Evolutionary conservation across 148 eudicot species (phyloP).

Genomic region (Rhododendron ferrugineum): DNA sequence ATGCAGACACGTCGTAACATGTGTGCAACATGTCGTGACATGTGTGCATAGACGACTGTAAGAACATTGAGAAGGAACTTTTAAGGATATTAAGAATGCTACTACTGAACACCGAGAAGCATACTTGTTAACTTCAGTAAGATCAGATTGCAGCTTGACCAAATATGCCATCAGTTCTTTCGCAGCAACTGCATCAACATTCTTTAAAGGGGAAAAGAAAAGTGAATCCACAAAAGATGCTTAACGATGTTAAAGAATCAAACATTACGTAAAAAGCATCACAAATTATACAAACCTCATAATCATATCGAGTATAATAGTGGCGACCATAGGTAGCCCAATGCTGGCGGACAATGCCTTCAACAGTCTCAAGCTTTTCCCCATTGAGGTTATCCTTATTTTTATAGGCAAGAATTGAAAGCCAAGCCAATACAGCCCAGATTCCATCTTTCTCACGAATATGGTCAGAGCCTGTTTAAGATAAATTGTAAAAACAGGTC

Average conservation of each 20-base stretch:
- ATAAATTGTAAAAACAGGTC: not conserved
- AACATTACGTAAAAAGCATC: not conserved
- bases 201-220: constrained; percentile 32
- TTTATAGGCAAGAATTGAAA: constrained; percentile 77
- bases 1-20: not conserved
- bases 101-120: constrained; percentile 5
- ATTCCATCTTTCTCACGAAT: constrained; percentile 96
- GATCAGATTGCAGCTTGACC: constrained; percentile 78
- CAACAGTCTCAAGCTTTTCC: constrained; percentile 80
- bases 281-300: constrained; percentile 51
- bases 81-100: not conserved
- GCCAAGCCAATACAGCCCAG: constrained; percentile 99
- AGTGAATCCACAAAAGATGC: constrained; percentile 9
- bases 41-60: not conserved
- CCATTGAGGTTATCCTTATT: constrained; percentile 69
- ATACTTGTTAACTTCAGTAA: constrained; percentile 79
- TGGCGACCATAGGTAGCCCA: constrained; percentile 94
- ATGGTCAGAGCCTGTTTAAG: constrained; percentile 76
- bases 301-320: constrained; percentile 91
- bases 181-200: constrained; percentile 89
- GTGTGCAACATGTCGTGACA: not conserved
- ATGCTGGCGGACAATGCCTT: constrained; percentile 93
- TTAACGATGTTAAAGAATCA: not conserved
- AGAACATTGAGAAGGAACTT: not conserved
- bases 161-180: constrained; percentile 87